Conservation (phyloP, 371 early-diverging fungal species). For the Circinella minor region DNA sequence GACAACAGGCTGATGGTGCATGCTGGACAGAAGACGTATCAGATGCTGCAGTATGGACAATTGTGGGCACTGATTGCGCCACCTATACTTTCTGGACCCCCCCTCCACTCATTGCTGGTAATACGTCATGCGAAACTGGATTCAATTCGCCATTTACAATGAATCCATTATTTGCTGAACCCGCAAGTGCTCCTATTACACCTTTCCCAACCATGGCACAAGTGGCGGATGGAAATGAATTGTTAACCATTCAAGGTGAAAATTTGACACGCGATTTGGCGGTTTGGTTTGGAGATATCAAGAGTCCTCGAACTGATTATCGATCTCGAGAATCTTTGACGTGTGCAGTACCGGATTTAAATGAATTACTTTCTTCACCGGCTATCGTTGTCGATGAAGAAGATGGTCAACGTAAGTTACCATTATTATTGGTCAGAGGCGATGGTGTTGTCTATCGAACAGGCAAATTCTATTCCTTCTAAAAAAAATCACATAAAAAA, state of each 20-base stretch:
- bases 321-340: slow-evolving; percentile 51
- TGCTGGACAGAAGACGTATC: slow-evolving; percentile 87
- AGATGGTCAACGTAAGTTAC: slow-evolving; percentile 45
- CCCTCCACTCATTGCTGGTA: slow-evolving; percentile 5
- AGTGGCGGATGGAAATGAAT: slow-evolving; percentile 9
- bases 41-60: slow-evolving; percentile 89
- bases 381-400: slow-evolving; percentile 27
- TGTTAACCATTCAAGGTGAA: slow-evolving; percentile 59
- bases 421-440: slow-evolving; percentile 65
- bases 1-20: slow-evolving; percentile 36
- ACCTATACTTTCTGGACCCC: slow-evolving; percentile 77
- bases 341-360: slow-evolving; percentile 48
- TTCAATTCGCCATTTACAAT: slow-evolving; percentile 25
- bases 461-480: slow-evolving; percentile 46
- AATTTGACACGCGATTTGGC: slow-evolving; percentile 69
- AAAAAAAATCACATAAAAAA: slow-evolving; percentile 10
- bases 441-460: slow-evolving; percentile 74
- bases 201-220: slow-evolving; percentile 39
- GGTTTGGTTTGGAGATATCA: slow-evolving; percentile 75
- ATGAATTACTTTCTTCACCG: slow-evolving; percentile 30
- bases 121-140: slow-evolving; percentile 9
- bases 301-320: slow-evolving; percentile 56
- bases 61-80: slow-evolving; percentile 85
- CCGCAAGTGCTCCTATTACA: slow-evolving; percentile 28
- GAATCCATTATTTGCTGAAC: slow-evolving; percentile 10